Percentiles rank a stretch among this genome's conserved stretches.
phyloP scores from a whole-genome alignment of 1,139 yeast genomes.

The Arxiozyma heterogenica region DNA sequence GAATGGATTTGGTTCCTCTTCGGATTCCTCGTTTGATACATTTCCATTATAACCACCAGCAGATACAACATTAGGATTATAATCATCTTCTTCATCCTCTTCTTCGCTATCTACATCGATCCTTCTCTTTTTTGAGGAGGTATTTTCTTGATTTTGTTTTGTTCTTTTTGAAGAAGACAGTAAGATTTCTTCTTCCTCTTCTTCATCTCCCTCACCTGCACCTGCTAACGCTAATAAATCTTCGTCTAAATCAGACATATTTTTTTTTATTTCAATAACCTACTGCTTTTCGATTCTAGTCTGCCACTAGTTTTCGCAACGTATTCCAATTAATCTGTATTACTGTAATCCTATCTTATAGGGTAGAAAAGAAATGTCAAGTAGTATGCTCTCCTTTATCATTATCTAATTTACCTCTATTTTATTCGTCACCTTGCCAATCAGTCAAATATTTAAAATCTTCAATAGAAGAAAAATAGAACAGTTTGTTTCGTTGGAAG shows the following conservation, averaged over 20 bases:
- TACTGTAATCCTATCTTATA: too few relatives aligned
- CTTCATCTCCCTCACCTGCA: conserved; percentile 40
- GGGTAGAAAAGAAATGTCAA: neutral
- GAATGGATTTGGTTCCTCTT: conserved; percentile 55
- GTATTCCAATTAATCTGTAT: neutral
- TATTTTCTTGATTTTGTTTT: conserved; percentile 18
- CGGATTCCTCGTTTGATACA: conserved; percentile 16
- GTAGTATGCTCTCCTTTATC: neutral
- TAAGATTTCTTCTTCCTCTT: conserved; percentile 32
- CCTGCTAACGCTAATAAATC: conserved; percentile 90
- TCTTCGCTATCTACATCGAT: conserved; percentile 31
- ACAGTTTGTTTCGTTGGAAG: neutral
- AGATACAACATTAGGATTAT: conserved; percentile 25
- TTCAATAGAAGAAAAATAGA: neutral
- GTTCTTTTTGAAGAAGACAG: conserved; percentile 22
- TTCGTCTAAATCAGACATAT: conserved; percentile 63
- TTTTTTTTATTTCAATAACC: neutral
- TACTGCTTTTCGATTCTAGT: neutral
- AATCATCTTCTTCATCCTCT: conserved; percentile 30
- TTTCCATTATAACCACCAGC: conserved; percentile 8
- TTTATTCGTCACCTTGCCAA: neutral
- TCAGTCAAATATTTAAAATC: neutral
- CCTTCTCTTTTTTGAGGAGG: conserved; percentile 24
- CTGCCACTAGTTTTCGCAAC: neutral
- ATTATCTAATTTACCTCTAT: too few relatives aligned